phyloP scores from a whole-genome alignment of 164 flowering plant species.

The Vitis amurensis region DNA sequence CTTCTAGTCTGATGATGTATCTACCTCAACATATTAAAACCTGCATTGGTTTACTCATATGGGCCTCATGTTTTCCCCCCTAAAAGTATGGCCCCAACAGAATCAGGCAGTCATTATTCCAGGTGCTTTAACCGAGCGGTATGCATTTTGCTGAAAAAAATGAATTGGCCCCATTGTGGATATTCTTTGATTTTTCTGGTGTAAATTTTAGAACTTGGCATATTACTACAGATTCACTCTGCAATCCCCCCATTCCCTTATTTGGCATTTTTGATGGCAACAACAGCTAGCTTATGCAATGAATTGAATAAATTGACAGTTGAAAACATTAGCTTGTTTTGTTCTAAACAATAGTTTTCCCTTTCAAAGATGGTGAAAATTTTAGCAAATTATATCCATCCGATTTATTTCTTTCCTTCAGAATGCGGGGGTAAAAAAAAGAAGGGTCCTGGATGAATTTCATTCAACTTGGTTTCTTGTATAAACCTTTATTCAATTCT shows the following conservation, averaged over 20 bases:
- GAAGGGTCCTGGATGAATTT: too few relatives aligned
- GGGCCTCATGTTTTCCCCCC: background rate
- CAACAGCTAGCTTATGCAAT: background rate
- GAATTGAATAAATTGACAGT: too few relatives aligned
- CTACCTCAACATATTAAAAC: background rate
- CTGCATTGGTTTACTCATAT: background rate
- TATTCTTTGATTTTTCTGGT: conserved; percentile 24
- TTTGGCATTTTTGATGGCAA: too few relatives aligned
- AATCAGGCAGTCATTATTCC: conserved; percentile 1
- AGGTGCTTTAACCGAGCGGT: background rate
- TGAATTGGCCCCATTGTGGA: background rate
- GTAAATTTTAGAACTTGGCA: conserved; percentile 6
- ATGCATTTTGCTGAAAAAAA: background rate
- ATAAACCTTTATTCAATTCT: too few relatives aligned
- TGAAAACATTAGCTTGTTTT: too few relatives aligned
- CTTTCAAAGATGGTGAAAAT: too few relatives aligned
- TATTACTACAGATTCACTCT: background rate
- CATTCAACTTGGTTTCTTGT: too few relatives aligned
- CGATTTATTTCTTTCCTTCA: too few relatives aligned
- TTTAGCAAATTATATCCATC: too few relatives aligned
- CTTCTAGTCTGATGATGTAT: conserved; percentile 31
- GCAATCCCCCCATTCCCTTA: background rate
- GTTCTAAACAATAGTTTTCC: too few relatives aligned
- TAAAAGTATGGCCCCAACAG: background rate
- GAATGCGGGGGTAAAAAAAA: too few relatives aligned